Base-by-base conservation (phyloP, 2,329 filamentous ascomycete species). In the Furcasterigmium furcatum region DNA sequence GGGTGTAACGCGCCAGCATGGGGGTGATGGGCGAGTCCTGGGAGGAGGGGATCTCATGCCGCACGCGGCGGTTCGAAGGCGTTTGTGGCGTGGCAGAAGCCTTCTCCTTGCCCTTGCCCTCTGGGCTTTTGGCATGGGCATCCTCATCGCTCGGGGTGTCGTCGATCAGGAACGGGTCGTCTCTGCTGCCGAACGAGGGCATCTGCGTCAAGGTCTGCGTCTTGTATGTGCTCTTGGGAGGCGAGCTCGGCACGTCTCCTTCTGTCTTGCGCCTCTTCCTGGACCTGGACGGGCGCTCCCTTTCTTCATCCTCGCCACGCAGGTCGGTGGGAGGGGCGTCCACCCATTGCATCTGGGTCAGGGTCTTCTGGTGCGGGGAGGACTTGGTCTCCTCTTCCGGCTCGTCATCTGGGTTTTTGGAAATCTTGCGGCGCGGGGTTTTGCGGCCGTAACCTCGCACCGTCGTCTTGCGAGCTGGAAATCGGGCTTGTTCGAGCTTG, bases 41-140 rank as follows among this genome's bases (percentile, higher is more conserved):
- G 0, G 74, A 76, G 1, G 71, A 73, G 2, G 72, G 72, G 7
- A 76, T 68, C 49, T 74, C 70, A 3, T 63, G 53, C 29, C 61
- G 62, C 29, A 53, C 55, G 32, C 52, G 54, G 44, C 58, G 55
- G 45, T 52, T 39, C 16, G 57, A 57, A 0, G 72, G 73, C 6
- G 73, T 76, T 46, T 73, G 66, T 1, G 71, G 71, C 6, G 70
- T 57, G n/a, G 66, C 48, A 1, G 66, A 65, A 19, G 54, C 38
- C 10, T 47, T 47, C 25, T 47, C 52, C 20, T 32, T 22, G 13
- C 19, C 25, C 6, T 30, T 41, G 38, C 12, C 24, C 7, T 27
- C 12, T 12, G 12, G 24, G 7, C 24, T 7, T 27, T 12, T 12
- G 7, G 24, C 12, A 7, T 27, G 24, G 24, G 52, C 65, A 9